phyloP scores from a whole-genome alignment of 768 basidiomycete species.

The Porpolomopsis calyptriformis region DNA sequence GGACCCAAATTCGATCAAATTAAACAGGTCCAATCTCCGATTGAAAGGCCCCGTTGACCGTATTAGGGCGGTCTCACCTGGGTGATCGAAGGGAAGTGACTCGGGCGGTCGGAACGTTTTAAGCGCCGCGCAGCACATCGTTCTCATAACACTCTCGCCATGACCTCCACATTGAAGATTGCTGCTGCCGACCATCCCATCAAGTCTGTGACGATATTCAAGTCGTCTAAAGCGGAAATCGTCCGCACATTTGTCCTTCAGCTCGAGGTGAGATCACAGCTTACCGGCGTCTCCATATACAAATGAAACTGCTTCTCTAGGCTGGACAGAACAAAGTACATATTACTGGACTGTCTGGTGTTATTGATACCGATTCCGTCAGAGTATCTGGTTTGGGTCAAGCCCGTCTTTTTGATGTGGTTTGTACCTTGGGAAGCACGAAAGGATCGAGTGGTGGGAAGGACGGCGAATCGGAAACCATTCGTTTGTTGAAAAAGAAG shows the following conservation, averaged over 20 bases:
- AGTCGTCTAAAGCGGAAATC: constrained; percentile 45
- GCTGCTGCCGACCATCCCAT: constrained; percentile 35
- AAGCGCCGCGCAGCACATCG: too few species aligned
- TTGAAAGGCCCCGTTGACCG: too few species aligned
- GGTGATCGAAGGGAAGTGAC: too few species aligned
- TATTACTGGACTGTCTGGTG: constrained; percentile 38
- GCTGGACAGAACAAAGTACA: constrained; percentile 42
- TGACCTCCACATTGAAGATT: constrained; percentile 10
- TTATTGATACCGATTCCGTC: constrained; percentile 41
- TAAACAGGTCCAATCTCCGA: too few species aligned
- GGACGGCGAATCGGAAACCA: constrained; percentile 22
- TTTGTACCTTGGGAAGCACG: constrained; percentile 29
- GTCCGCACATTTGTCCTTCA: constrained; percentile 38
- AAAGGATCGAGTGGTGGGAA: constrained; percentile 12
- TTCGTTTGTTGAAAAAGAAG: constrained; percentile 27
- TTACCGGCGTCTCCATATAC: background rate
- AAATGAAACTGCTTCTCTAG: constrained; percentile 20
- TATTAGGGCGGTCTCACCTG: too few species aligned
- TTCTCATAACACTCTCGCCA: too few species aligned
- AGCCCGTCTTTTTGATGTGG: constrained; percentile 44
- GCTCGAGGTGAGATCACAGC: constrained; percentile 31
- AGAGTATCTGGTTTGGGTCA: constrained; percentile 41
- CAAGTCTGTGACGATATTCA: constrained; percentile 48
- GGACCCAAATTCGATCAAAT: too few species aligned
- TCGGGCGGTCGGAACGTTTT: too few species aligned